These are phyloP conservation scores for Lodderomyces pseudojiufengensis DNA, from an alignment of 1,139 yeast species.

Conservation along the genomic window DNA sequence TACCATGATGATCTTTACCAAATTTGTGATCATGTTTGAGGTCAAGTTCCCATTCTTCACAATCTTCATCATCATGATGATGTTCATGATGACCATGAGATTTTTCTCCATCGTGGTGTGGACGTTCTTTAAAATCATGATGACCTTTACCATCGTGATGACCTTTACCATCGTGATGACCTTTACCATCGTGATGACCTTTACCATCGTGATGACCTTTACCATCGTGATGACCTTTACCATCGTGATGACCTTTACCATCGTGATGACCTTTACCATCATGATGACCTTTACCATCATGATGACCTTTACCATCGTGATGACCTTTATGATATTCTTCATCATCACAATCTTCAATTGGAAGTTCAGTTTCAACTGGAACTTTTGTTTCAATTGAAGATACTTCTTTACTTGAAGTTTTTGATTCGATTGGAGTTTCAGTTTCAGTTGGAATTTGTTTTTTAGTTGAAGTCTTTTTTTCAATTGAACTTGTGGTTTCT, in stretches of 20 bases:
- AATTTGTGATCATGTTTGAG: too few relatives aligned
- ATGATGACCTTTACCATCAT: neutral
- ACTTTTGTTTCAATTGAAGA: too few relatives aligned
- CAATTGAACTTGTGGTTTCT: too few relatives aligned
- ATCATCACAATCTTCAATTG: neutral
- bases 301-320: conserved; percentile 1
- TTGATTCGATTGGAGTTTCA: too few relatives aligned
- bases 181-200: conserved; percentile 3
- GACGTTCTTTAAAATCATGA: conserved; percentile 1
- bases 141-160: conserved; percentile 1
- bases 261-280: neutral
- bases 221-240: neutral
- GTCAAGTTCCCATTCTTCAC: too few relatives aligned
- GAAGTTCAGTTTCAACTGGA: too few relatives aligned
- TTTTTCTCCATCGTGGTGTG: neutral
- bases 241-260: neutral
- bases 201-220: conserved; percentile 2
- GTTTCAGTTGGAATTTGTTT: too few relatives aligned
- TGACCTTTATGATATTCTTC: neutral
- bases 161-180: neutral
- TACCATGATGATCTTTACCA: conserved; percentile 2
- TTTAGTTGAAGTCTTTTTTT: too few relatives aligned
- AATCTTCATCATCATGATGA: too few relatives aligned
- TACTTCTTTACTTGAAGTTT: too few relatives aligned
- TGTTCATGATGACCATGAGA: neutral